phyloP scores from a whole-genome alignment of 148 eudicot species.

The Amaranthus palmeri region DNA sequence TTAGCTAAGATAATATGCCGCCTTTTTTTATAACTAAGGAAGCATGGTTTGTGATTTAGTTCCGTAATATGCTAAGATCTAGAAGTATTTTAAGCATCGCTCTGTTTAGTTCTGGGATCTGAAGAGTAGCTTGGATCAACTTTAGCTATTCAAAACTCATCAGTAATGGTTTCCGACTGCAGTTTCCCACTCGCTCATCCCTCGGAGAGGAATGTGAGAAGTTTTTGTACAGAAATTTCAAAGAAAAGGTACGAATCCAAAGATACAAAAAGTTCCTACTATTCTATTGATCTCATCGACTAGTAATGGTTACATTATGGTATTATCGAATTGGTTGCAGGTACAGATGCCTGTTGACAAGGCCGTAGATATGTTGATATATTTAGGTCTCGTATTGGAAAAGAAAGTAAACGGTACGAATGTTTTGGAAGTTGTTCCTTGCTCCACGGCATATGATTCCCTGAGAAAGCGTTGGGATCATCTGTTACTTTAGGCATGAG shows the following conservation, averaged over 20 bases:
- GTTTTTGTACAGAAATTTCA: constrained; percentile 51
- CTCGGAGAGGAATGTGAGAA: constrained; percentile 70
- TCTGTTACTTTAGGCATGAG: constrained; percentile 26
- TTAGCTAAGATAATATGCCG: too few relatives aligned
- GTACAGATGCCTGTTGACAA: constrained; percentile 80
- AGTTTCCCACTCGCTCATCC: constrained; percentile 40
- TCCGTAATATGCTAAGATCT: too few relatives aligned
- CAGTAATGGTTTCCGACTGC: constrained; percentile 23
- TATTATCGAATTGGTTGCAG: constrained; percentile 29
- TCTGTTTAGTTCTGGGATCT: not conserved
- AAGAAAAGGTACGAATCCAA: constrained; percentile 53
- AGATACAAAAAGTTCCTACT: not conserved
- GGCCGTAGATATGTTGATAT: constrained; percentile 53
- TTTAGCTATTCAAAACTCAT: not conserved
- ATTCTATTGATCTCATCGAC: not conserved
- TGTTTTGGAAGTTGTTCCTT: constrained; percentile 48
- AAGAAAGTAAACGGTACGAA: constrained; percentile 26
- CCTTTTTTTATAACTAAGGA: too few relatives aligned
- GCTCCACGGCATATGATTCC: constrained; percentile 41
- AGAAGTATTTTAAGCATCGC: not conserved
- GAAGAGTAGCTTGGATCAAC: not conserved
- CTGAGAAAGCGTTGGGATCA: constrained; percentile 66
- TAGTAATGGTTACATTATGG: not conserved
- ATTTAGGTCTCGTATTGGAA: constrained; percentile 62
- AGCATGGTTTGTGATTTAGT: too few relatives aligned